Evolutionary conservation across 257 asterid genomes (phyloP), one percentile per base, ranked within the genome.

Genomic region (Linaria vulgaris): DNA sequence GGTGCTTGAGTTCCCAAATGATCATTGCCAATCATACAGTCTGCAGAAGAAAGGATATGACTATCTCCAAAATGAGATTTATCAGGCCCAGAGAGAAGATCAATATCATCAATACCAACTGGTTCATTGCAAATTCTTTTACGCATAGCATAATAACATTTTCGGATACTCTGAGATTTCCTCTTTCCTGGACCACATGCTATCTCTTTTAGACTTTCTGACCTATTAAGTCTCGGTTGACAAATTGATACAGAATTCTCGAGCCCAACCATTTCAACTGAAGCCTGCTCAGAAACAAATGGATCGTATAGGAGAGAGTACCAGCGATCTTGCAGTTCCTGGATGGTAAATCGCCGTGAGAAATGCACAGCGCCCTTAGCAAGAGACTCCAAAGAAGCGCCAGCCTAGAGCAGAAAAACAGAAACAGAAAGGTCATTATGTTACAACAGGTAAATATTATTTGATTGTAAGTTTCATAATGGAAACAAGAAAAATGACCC

Each of bases 371-470:
- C 92, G 5, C 96, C 95, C 83, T 79, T 86, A 15, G 98, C 91
- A 56, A 91, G 94, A 71, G 87, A 82, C 68, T 88, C 95, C 76
- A 91, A 74, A 25, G 96, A 84, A 53, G 96, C 95, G 56, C 98
- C 98, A 24, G 85, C 87, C 98, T 91, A 60, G 20, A 16, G 61
- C 31, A 63, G 41, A 43, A 51, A 67, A n/a, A 38, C 24, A 24
- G n/a, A 60, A 13, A 23, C 65, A 59, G 43, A 9, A 24, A 49
- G 45, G 51, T 39, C 20, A 45, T 20, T 27, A 3, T 27, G 6
- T 27, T 27, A 27, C 34, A 27, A 6, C 3, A 27, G 6, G 4
- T 27, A 27, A 27, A 27, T 27, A 27, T 6, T 27, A 27, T 27
- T 27, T 27, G 34, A 3, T 27, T 6, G 6, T 27, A 27, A 27